phyloP scores from a whole-genome alignment of 169 alveolate species.

The Theileria parva region DNA sequence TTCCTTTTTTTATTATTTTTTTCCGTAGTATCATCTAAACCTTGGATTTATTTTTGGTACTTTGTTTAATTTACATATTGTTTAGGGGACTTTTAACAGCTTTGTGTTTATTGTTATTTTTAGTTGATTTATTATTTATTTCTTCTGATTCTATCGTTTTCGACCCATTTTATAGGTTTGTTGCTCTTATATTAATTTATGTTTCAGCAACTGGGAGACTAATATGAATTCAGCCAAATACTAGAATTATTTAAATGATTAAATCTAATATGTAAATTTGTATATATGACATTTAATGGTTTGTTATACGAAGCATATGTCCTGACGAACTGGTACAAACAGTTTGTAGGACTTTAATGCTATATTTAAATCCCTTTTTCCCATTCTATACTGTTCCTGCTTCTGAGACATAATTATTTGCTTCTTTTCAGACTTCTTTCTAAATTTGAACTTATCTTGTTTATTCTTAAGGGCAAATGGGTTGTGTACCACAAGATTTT shows the following conservation, averaged over 20 bases:
- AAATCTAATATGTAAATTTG: conserved; percentile 5
- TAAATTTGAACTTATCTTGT: conserved; percentile 46
- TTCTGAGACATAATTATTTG: conserved; percentile 40
- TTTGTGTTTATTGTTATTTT: conserved; percentile 1
- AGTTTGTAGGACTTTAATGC: conserved; percentile 63
- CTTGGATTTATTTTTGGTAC: conserved; percentile 62
- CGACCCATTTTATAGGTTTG: conserved; percentile 66
- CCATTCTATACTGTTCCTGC: conserved; percentile 22
- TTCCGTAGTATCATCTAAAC: conserved; percentile 22
- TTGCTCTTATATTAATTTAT: background rate
- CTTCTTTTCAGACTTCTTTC: conserved; percentile 21
- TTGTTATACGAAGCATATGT: conserved; percentile 27
- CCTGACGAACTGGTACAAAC: conserved; percentile 54
- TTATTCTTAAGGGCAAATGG: conserved; percentile 18
- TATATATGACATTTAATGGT: background rate
- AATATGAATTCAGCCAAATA: conserved; percentile 12
- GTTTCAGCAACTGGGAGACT: conserved; percentile 30
- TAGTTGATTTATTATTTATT: conserved; percentile 49
- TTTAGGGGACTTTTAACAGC: conserved; percentile 42
- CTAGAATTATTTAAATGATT: background rate
- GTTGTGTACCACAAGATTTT: conserved; percentile 51
- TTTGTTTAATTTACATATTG: background rate
- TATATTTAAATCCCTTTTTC: conserved; percentile 26
- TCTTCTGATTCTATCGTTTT: conserved; percentile 36
- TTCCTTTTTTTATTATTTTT: conserved; percentile 29